These are phyloP conservation scores for Saturnispora sanitii DNA, from an alignment of 805 yeast species.

Conservation along the genomic window DNA sequence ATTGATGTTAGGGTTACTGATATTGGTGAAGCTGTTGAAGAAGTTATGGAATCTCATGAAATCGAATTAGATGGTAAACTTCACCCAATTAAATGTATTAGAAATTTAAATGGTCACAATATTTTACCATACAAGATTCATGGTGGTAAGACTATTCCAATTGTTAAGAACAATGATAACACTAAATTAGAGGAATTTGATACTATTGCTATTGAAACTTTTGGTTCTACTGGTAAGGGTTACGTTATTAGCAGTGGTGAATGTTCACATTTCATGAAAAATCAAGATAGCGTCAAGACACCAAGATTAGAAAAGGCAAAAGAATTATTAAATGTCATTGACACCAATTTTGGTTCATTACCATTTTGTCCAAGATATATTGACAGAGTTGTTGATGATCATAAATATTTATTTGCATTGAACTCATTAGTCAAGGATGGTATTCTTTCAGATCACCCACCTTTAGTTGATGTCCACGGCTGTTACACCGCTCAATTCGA, in stretches of 20 bases:
- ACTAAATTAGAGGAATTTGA: constrained; percentile 99
- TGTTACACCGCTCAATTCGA: constrained; percentile 94
- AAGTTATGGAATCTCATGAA: constrained; percentile 94
- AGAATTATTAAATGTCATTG: constrained; percentile 57
- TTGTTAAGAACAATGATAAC: constrained; percentile 83
- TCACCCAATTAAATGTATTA: constrained; percentile 77
- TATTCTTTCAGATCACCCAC: constrained; percentile 88
- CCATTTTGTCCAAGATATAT: constrained; percentile 96
- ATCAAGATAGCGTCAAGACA: constrained; percentile 38
- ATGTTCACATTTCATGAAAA: constrained; percentile 84
- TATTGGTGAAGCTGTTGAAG: constrained; percentile 93
- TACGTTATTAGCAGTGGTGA: constrained; percentile 82
- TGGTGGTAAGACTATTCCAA: constrained; percentile 94
- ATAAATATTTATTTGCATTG: constrained; percentile 79
- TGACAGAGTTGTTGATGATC: constrained; percentile 77
- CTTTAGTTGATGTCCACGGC: constrained; percentile 74
- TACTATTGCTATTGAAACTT: constrained; percentile 95
- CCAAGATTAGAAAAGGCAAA: constrained; percentile 61
- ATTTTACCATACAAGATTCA: constrained; percentile 80
- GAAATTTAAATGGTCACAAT: constrained; percentile 91
- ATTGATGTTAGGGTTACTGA: constrained; percentile 92
- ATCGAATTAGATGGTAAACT: constrained; percentile 81
- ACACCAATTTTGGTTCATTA: constrained; percentile 79
- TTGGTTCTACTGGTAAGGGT: constrained; percentile 95
- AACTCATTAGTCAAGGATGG: constrained; percentile 80